These are phyloP conservation scores for Cordyceps cateniannulata DNA, from an alignment of 2,329 filamentous ascomycete genomes.

Conservation along the genomic window DNA sequence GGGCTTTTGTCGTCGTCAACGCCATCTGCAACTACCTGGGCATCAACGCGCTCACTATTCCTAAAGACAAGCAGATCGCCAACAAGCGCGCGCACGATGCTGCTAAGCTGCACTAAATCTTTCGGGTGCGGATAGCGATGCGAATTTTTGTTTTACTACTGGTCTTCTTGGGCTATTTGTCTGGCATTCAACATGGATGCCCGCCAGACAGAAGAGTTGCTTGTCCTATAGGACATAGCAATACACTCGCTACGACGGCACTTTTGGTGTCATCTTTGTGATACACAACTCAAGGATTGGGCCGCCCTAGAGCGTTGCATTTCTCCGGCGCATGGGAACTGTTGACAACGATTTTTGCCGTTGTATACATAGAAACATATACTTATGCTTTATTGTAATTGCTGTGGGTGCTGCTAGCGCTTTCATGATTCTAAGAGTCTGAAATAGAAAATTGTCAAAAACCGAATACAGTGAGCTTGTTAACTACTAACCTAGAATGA, in stretches of 20 bases:
- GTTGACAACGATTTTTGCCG: constrained; percentile 11
- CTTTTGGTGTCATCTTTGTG: neutral
- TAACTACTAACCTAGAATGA: too few species aligned
- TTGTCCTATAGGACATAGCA: neutral
- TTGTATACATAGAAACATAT: constrained; percentile 11
- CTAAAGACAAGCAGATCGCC: constrained; percentile 51
- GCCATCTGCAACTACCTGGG: constrained; percentile 88
- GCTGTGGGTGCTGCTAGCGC: neutral
- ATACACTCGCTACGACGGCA: neutral
- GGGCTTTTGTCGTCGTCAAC: constrained; percentile 85
- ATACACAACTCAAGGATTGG: neutral
- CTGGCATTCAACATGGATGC: constrained; percentile 6
- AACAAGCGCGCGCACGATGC: constrained; percentile 39
- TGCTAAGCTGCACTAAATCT: constrained; percentile 28
- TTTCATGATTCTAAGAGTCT: neutral
- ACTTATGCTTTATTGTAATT: constrained; percentile 11
- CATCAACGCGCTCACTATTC: constrained; percentile 92
- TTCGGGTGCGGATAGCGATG: neutral
- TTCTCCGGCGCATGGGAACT: constrained; percentile 9
- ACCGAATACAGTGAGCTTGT: neutral
- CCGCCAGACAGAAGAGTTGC: neutral
- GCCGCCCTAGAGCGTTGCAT: constrained; percentile 11
- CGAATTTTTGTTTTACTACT: neutral
- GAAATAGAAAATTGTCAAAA: neutral
- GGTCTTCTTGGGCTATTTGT: neutral